These are phyloP conservation scores for Eucalyptus tenuipes DNA, from an alignment of 345 rosid species.

Conservation along the genomic window DNA sequence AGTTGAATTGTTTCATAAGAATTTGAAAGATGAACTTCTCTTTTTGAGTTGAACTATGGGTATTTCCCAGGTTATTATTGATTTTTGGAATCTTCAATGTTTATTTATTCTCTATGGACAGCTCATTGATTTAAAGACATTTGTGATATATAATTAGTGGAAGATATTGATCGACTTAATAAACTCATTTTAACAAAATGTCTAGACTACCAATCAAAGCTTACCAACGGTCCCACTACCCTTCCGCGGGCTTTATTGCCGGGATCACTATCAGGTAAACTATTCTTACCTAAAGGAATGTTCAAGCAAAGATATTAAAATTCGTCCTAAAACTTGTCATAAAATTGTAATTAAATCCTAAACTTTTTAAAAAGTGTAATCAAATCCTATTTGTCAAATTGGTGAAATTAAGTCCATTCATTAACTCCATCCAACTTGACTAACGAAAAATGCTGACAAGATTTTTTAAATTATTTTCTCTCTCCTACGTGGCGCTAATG, in stretches of 20 bases:
- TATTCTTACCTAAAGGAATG: background rate
- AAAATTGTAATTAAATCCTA: background rate
- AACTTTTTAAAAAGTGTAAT: background rate
- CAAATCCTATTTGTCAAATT: background rate
- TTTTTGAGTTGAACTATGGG: background rate
- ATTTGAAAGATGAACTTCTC: background rate
- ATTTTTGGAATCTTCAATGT: background rate
- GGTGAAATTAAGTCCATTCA: background rate
- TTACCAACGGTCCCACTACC: background rate
- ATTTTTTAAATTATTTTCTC: no score
- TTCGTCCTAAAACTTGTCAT: no score
- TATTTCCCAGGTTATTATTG: background rate
- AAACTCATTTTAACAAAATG: background rate
- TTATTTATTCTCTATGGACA: background rate
- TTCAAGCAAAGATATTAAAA: no score
- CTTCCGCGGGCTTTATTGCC: background rate
- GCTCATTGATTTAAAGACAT: background rate
- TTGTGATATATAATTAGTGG: background rate
- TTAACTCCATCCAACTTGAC: no score
- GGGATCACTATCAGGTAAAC: background rate
- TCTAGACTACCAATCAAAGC: background rate
- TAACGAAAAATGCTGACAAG: rapidly evolving
- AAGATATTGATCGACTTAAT: background rate
- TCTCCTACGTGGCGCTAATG: background rate
- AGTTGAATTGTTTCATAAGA: background rate